phyloP scores from a whole-genome alignment of 352 stramenopile genomes.

The Pythium brassicae region DNA sequence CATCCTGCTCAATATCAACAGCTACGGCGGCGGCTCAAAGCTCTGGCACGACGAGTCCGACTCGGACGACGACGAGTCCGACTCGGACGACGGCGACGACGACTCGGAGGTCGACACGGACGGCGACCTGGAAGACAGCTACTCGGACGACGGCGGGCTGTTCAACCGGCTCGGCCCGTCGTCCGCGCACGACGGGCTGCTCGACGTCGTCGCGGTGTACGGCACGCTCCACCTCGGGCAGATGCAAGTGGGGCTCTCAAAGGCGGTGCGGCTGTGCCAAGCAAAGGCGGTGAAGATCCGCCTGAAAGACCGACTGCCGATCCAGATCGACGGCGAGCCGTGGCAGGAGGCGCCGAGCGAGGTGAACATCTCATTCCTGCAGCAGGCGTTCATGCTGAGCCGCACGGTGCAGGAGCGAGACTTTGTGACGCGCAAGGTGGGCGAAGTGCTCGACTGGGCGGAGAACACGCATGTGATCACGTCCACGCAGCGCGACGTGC shows the following conservation, averaged over 20 bases:
- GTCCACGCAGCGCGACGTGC: constrained; percentile 60
- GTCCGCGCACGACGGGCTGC: constrained; percentile 85
- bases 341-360: constrained; percentile 87
- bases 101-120: constrained; percentile 39
- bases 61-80: constrained; percentile 27
- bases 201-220: constrained; percentile 93
- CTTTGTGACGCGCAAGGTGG: constrained; percentile 73
- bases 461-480: constrained; percentile 71
- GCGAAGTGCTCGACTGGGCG: constrained; percentile 81
- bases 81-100: constrained; percentile 1
- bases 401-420: constrained; percentile 71
- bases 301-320: constrained; percentile 56
- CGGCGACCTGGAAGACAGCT: constrained; percentile 25
- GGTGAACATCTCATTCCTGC: constrained; percentile 78
- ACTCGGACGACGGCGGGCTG: constrained; percentile 24
- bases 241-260: constrained; percentile 88
- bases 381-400: constrained; percentile 84
- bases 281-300: constrained; percentile 54
- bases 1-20: constrained; percentile 89
- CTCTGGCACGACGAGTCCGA: constrained; percentile 85
- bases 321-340: constrained; percentile 95
- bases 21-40: constrained; percentile 81
- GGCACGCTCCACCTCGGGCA: constrained; percentile 92
- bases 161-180: constrained; percentile 38
- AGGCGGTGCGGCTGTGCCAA: constrained; percentile 74